Percentiles rank a stretch among this genome's conserved stretches.
phyloP scores from a whole-genome alignment of 225 moss, liverwort and hornwort species.

The Sphagnum contortum region DNA sequence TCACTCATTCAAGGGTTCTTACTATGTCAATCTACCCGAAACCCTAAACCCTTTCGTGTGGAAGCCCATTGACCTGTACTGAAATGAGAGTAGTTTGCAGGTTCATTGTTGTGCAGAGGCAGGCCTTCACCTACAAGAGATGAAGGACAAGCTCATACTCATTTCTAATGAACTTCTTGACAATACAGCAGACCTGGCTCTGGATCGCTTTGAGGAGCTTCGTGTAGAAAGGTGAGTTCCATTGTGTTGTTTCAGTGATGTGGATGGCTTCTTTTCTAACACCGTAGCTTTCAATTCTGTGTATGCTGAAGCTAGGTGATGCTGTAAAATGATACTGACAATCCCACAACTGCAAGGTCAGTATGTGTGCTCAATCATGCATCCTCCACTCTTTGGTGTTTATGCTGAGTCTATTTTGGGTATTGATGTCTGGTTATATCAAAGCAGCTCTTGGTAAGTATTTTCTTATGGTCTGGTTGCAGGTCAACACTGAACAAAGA shows the following conservation, averaged over 20 bases:
- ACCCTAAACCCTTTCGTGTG: too few species aligned
- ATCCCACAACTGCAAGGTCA: too few species aligned
- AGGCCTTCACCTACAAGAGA: slow-evolving; percentile 67
- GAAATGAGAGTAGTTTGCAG: slow-evolving; percentile 24
- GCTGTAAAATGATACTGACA: too few species aligned
- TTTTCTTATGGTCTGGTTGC: slow-evolving; percentile 3
- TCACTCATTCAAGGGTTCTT: too few species aligned
- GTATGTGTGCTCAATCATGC: too few species aligned
- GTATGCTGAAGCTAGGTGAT: too few species aligned
- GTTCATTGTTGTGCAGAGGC: slow-evolving; percentile 64
- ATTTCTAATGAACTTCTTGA: slow-evolving; percentile 83
- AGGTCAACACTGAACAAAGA: slow-evolving; percentile 74
- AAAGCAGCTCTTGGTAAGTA: not conserved
- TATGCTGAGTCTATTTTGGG: too few species aligned
- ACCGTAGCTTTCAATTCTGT: not conserved
- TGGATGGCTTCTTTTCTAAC: not conserved
- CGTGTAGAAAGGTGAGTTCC: slow-evolving; percentile 60
- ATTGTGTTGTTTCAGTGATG: not conserved
- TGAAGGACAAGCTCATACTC: slow-evolving; percentile 76
- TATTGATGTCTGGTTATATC: not conserved
- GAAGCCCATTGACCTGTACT: not conserved
- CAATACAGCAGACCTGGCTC: slow-evolving; percentile 71
- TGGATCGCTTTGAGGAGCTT: slow-evolving; percentile 64
- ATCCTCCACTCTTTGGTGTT: too few species aligned
- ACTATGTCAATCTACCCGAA: too few species aligned